Evolutionary conservation across 495 filamentous ascomycete genomes (phyloP).

Genomic region (Bryoglossum gracile): DNA sequence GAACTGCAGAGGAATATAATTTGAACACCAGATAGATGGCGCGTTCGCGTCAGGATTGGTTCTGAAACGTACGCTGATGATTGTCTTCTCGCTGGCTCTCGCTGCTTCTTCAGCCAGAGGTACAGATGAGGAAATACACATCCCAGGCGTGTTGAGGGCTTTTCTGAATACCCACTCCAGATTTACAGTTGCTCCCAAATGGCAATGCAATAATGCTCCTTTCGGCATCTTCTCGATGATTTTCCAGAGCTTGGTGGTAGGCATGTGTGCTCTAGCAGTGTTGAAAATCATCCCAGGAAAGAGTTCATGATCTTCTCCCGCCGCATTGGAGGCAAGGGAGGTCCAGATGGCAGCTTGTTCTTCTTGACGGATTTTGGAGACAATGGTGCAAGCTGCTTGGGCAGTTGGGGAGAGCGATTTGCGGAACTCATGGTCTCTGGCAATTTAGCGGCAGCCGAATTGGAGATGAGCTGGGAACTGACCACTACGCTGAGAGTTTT

Average conservation of each 20-base stretch:
- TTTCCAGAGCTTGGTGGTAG: conserved; percentile 71
- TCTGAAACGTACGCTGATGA: conserved; percentile 3
- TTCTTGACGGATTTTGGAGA: conserved; percentile 63
- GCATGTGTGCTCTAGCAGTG: conserved; percentile 70
- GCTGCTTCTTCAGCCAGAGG: conserved; percentile 6
- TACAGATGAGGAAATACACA: conserved; percentile 53
- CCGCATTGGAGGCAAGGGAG: conserved; percentile 56
- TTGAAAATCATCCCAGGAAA: conserved; percentile 86
- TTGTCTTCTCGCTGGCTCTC: not conserved
- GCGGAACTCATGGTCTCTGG: conserved; percentile 52
- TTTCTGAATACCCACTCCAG: conserved; percentile 65
- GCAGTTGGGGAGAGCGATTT: conserved; percentile 64
- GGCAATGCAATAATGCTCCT: conserved; percentile 77
- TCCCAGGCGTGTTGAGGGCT: conserved; percentile 63
- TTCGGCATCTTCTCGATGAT: conserved; percentile 84
- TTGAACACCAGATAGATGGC: conserved; percentile 50
- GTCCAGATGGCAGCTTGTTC: conserved; percentile 68
- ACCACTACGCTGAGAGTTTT: conserved; percentile 77
- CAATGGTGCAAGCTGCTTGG: conserved; percentile 66
- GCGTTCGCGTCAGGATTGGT: conserved; percentile 6
- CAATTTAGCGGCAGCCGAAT: not conserved
- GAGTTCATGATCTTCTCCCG: conserved; percentile 44
- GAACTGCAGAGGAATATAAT: conserved; percentile 46
- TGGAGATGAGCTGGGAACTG: conserved; percentile 15
- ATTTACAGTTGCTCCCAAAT: conserved; percentile 83